A percentile compares a stretch with the other conserved stretches of the same genome.
These are phyloP conservation scores for Sporodiniella umbellata DNA, from an alignment of 371 early-diverging fungal genomes.

Conservation along the genomic window DNA sequence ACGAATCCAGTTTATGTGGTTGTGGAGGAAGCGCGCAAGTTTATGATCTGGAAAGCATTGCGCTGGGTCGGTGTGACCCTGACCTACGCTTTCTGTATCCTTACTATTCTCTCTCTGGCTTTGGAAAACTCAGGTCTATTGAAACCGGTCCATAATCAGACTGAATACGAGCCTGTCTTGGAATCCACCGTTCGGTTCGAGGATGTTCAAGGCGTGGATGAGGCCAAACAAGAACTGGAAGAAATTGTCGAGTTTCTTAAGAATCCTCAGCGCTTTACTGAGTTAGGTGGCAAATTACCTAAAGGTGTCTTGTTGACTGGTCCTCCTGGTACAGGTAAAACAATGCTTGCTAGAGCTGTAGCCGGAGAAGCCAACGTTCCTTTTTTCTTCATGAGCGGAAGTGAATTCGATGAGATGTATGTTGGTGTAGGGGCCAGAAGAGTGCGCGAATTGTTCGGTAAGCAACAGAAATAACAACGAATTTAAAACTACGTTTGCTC, in stretches of 20 bases:
- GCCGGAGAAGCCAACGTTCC: conserved; percentile 95
- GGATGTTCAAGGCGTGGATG: conserved; percentile 97
- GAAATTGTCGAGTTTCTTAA: conserved; percentile 95
- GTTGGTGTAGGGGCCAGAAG: conserved; percentile 97
- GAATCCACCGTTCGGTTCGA: conserved; percentile 74
- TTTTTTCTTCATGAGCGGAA: conserved; percentile 96
- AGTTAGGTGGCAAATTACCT: conserved; percentile 93
- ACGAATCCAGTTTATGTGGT: conserved; percentile 57
- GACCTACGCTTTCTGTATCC: conserved; percentile 74
- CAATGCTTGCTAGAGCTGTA: conserved; percentile 83
- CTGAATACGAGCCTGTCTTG: conserved; percentile 70
- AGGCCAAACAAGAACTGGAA: conserved; percentile 94
- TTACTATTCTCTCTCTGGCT: conserved; percentile 70
- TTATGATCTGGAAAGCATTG: conserved; percentile 67
- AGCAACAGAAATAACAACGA: neutral
- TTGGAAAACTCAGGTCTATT: conserved; percentile 75
- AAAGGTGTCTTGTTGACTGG: conserved; percentile 98
- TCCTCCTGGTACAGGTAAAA: conserved; percentile 99
- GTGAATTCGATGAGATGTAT: conserved; percentile 96
- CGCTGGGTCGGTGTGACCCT: conserved; percentile 75
- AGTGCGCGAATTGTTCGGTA: conserved; percentile 74
- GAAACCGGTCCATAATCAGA: conserved; percentile 61
- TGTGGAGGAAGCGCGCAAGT: conserved; percentile 63
- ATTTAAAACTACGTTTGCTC: neutral
- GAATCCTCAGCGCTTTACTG: conserved; percentile 87